Evolutionary conservation across 1,284 basidiomycete genomes (phyloP), one percentile per base, ranked within the genome.

Genomic region (Neolentinus lepideus): DNA sequence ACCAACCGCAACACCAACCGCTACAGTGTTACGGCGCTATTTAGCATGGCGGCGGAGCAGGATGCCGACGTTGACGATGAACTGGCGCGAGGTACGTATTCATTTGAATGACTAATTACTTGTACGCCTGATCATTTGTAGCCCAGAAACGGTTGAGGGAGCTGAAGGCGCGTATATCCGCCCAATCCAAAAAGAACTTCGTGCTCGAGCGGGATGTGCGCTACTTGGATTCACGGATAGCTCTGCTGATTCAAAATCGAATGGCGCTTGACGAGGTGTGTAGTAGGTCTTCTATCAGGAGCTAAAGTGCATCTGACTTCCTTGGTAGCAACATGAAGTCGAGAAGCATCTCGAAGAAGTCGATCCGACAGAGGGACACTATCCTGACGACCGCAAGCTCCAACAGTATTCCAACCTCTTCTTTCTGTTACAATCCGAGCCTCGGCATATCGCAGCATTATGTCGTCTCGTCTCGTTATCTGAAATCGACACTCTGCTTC

Each of bases 141-240:
- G 97, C 96, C 38, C 96, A 98, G 77, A 97, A 96, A 72, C 90
- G 94, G 50, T 76, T 99, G 48, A 81, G 97, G 31, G 95, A 98
- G 64, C 81, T 99, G 63, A 99, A 99, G 75, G 83, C 88, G n/a
- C 90, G 94, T 65, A 99, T 99, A 62, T 98, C 94, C 22, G 88
- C 92, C 0, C 97, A 99, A 75, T 96, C 92, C 54, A 99, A 99
- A 80, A 98, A 96, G 81, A 99, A 99, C 75, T 99, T 99, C 68
- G 94, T 99, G 26, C 82, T 99, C 27, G 96, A 99, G 70, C 85
- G 96, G 51, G 97, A 99, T 72, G 97, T 99, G 36, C 88, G 97
- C 52, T 99, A 99, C 72, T 85, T 99, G 54, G 97, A 99, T 76
- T 93, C 92, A 50, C 85, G 97, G 54, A 99, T 99, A 68, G 97